These are phyloP conservation scores for Bipolaris sorokiniana DNA, from an alignment of 2,329 filamentous ascomycete genomes.

Conservation along the genomic window DNA sequence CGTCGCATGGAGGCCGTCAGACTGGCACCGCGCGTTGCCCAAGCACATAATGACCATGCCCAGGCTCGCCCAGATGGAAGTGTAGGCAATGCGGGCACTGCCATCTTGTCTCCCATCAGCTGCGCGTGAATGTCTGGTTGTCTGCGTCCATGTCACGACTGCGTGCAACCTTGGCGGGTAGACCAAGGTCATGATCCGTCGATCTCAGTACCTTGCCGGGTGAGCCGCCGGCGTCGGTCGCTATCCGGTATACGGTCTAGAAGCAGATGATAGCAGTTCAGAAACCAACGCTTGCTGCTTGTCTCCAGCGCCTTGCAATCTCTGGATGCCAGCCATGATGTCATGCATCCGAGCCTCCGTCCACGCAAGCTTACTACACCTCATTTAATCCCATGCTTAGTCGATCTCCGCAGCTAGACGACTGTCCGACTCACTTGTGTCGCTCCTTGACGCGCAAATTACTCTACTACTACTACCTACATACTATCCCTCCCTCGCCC, in stretches of 20 bases:
- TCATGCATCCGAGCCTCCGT: conserved; percentile 33
- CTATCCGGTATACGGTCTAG: conserved; percentile 29
- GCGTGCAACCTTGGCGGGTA: conserved; percentile 8
- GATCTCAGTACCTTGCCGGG: conserved; percentile 33
- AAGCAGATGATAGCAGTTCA: conserved; percentile 21
- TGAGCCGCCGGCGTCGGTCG: conserved; percentile 31
- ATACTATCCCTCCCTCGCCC: not conserved
- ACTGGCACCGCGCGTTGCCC: not conserved
- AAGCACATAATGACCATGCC: conserved; percentile 1
- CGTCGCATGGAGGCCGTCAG: not conserved
- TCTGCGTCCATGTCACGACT: conserved; percentile 9
- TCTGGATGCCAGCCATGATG: conserved; percentile 32
- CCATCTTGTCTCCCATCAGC: conserved; percentile 4
- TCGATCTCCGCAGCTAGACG: conserved; percentile 11
- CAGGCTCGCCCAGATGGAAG: conserved; percentile 1
- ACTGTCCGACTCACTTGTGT: conserved; percentile 17
- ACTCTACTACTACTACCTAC: not conserved
- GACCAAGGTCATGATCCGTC: conserved; percentile 17
- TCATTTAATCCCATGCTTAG: not conserved
- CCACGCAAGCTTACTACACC: conserved; percentile 5
- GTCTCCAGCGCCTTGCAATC: conserved; percentile 11
- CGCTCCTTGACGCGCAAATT: conserved; percentile 5
- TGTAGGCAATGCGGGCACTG: conserved; percentile 7
- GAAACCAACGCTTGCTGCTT: conserved; percentile 26
- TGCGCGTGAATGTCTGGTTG: conserved; percentile 5